Evolutionary conservation across 306 rosid species (phyloP).

Genomic region (Quercus aquifolioides): DNA sequence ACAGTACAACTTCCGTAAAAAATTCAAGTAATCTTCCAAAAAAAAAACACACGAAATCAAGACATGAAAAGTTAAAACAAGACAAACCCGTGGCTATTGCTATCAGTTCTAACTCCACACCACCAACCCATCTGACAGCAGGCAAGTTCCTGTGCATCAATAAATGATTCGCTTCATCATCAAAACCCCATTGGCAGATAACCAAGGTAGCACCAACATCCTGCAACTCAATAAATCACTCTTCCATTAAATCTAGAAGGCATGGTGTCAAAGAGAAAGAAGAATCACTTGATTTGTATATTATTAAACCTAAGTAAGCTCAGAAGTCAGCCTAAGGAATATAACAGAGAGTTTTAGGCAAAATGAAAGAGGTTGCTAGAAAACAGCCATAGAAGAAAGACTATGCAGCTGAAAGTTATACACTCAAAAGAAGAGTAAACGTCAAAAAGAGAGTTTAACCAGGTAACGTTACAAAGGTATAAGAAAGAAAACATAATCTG

Average conservation of each 20-base stretch:
- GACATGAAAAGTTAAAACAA: constrained; percentile 16
- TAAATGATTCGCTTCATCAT: constrained; percentile 98
- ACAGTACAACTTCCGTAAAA: neutral
- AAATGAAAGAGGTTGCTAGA: neutral
- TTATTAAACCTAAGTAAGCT: neutral
- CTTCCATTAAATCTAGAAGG: constrained; percentile 3
- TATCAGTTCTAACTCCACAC: constrained; percentile 97
- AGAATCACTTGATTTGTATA: neutral
- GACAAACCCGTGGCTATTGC: constrained; percentile 91
- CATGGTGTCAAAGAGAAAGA: neutral
- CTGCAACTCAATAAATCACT: constrained; percentile 37
- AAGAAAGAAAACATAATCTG: neutral
- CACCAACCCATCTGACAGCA: constrained; percentile 99
- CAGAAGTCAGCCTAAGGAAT: neutral
- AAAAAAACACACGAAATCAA: neutral
- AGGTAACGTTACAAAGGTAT: neutral
- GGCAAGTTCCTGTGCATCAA: constrained; percentile 95
- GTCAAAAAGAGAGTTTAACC: no score
- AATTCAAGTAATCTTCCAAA: neutral
- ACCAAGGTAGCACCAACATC: constrained; percentile 95
- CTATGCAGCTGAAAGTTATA: no score
- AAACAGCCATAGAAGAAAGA: neutral
- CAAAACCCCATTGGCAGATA: constrained; percentile 99
- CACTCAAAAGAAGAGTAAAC: no score
- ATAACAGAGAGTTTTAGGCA: neutral